Percentiles rank a stretch among this genome's conserved stretches.
phyloP scores from a whole-genome alignment of 192 early-diverging fungal genomes.

The Chytriomyces confervae region DNA sequence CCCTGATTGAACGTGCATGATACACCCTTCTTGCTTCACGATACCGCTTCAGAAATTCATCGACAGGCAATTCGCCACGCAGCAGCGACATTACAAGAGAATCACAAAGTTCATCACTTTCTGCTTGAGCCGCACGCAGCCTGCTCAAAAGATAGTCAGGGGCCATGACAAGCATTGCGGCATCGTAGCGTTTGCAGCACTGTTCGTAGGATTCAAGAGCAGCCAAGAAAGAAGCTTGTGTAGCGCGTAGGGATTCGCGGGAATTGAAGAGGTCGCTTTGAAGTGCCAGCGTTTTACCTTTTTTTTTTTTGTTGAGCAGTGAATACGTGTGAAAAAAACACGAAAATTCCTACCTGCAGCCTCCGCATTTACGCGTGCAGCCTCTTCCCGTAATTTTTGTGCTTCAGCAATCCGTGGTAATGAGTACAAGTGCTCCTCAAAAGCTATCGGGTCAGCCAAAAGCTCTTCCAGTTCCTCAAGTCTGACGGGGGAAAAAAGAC shows the following conservation, averaged over 20 bases:
- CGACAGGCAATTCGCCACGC: slow-evolving; percentile 37
- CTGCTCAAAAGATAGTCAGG: slow-evolving; percentile 42
- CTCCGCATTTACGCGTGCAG: slow-evolving; percentile 2
- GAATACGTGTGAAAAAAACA: not conserved
- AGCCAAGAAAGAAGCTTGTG: slow-evolving; percentile 6
- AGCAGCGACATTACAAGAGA: slow-evolving; percentile 31
- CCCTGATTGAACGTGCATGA: slow-evolving; percentile 42
- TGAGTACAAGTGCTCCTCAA: slow-evolving; percentile 32
- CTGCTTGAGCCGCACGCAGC: slow-evolving; percentile 30
- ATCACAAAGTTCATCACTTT: slow-evolving; percentile 45
- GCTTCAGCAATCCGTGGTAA: slow-evolving; percentile 22
- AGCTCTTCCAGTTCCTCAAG: slow-evolving; percentile 34
- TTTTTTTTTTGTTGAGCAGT: not conserved
- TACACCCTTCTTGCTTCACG: slow-evolving; percentile 49
- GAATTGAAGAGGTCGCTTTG: not conserved
- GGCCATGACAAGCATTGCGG: slow-evolving; percentile 11
- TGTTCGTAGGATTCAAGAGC: slow-evolving; percentile 12
- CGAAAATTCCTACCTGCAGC: slow-evolving; percentile 7
- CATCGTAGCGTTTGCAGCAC: slow-evolving; percentile 3
- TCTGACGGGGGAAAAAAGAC: not conserved
- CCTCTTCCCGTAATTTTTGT: slow-evolving; percentile 1
- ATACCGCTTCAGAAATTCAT: slow-evolving; percentile 51
- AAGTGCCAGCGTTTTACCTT: slow-evolving; percentile 11
- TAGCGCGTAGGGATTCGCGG: not conserved
- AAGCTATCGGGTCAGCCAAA: slow-evolving; percentile 21